Evolutionary conservation across 768 basidiomycete genomes (phyloP).

Genomic region (Amylocystis lapponica): DNA sequence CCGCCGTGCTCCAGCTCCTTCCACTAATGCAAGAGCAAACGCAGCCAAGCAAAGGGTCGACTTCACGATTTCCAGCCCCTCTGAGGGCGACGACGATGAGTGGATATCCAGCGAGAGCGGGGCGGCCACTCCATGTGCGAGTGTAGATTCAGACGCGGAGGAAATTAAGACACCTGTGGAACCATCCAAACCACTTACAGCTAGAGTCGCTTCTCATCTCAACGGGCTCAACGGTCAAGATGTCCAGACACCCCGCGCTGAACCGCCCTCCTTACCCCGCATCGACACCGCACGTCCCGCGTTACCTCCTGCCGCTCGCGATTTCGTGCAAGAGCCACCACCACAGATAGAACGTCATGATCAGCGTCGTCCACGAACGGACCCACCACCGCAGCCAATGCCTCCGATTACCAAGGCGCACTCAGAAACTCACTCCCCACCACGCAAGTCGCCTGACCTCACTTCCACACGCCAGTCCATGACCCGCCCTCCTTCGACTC

Average conservation of each 20-base stretch:
- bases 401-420: conserved; percentile 25
- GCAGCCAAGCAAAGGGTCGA: conserved; percentile 37
- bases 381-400: conserved; percentile 15
- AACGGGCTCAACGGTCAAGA: conserved; percentile 17
- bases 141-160: conserved; percentile 38
- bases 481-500: conserved; percentile 59
- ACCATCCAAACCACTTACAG: conserved; percentile 9
- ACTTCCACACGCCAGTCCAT: conserved; percentile 35
- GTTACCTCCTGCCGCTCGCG: conserved; percentile 10
- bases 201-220: conserved; percentile 5
- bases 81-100: conserved; percentile 44
- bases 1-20: conserved; percentile 17
- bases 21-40: conserved; percentile 1
- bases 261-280: conserved; percentile 17
- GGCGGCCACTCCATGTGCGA: conserved; percentile 53
- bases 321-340: conserved; percentile 8
- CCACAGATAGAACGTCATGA: conserved; percentile 6
- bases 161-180: conserved; percentile 22
- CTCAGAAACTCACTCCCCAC: conserved; percentile 35
- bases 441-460: conserved; percentile 32
- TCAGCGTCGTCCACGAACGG: conserved; percentile 10
- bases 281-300: conserved; percentile 15
- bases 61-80: conserved; percentile 52
- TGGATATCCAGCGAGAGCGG: conserved; percentile 81
- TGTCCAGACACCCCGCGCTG: conserved; percentile 25